Conservation (phyloP, 768 basidiomycete species). For the Scleroderma bovista region DNA sequence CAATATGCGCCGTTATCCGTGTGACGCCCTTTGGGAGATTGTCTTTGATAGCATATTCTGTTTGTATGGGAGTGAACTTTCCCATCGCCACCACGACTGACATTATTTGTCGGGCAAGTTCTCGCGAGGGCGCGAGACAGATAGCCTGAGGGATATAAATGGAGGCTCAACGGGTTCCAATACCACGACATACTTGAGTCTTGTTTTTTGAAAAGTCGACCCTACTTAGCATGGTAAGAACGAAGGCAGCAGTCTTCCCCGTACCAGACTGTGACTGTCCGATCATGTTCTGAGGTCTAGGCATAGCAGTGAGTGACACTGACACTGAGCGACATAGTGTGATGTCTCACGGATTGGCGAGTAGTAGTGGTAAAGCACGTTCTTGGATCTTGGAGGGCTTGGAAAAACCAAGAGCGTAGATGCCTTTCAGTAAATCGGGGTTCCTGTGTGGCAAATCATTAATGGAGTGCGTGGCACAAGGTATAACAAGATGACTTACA, state of each 20-base stretch:
- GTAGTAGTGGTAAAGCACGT: slow-evolving; percentile 86
- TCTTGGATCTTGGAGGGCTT: slow-evolving; percentile 99
- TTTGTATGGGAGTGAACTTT: slow-evolving; percentile 88
- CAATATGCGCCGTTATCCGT: slow-evolving; percentile 78
- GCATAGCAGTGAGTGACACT: slow-evolving; percentile 3
- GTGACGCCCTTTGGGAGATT: slow-evolving; percentile 61
- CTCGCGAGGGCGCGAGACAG: slow-evolving; percentile 96
- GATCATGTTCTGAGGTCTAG: slow-evolving; percentile 96
- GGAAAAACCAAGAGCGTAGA: slow-evolving; percentile 93
- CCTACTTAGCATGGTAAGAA: slow-evolving; percentile 93
- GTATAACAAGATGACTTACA: slow-evolving; percentile 49
- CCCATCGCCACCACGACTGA: slow-evolving; percentile 92
- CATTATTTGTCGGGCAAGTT: slow-evolving; percentile 97
- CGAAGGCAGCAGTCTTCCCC: slow-evolving; percentile 98
- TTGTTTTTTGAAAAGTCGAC: slow-evolving; percentile 79
- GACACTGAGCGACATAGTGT: background rate
- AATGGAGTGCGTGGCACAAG: background rate
- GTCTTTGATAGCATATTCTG: slow-evolving; percentile 94
- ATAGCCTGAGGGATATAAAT: slow-evolving; percentile 56
- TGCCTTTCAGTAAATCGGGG: slow-evolving; percentile 84
- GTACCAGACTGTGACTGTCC: slow-evolving; percentile 99
- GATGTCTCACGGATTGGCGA: slow-evolving; percentile 80
- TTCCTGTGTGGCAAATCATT: slow-evolving; percentile 42
- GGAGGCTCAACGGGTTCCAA: background rate
- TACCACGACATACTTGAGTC: slow-evolving; percentile 57